A percentile compares a stretch with the other conserved stretches of the same genome.
These are phyloP conservation scores for Gaultheria prostrata DNA, from an alignment of 148 eudicot genomes.

Conservation along the genomic window DNA sequence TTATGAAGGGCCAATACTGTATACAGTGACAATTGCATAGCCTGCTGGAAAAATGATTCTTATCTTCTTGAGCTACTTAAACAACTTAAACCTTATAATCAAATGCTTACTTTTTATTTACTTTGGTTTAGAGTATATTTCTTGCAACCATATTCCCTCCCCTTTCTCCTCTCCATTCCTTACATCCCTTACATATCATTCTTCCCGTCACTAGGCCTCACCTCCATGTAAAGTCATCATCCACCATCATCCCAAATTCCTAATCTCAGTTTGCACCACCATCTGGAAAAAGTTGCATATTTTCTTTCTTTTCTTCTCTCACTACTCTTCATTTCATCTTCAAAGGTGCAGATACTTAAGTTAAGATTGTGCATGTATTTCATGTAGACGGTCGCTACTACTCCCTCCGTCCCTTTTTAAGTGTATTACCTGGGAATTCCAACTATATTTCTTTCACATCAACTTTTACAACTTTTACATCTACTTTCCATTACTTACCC, in stretches of 20 bases:
- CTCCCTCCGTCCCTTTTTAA: too few relatives aligned
- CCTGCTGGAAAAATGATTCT: background rate
- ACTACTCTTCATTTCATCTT: background rate
- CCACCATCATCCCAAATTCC: background rate
- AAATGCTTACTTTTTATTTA: too few relatives aligned
- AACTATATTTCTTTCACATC: too few relatives aligned
- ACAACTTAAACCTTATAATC: background rate
- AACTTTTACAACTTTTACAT: too few relatives aligned
- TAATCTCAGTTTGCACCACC: background rate
- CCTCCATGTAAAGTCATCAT: background rate
- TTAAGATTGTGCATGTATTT: background rate
- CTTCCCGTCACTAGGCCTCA: background rate
- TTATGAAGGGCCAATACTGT: background rate
- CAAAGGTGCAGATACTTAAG: background rate
- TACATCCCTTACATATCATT: background rate
- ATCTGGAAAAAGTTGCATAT: background rate
- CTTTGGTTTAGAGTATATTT: background rate
- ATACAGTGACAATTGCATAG: background rate
- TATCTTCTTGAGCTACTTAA: background rate
- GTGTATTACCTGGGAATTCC: too few relatives aligned
- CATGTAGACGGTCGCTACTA: background rate
- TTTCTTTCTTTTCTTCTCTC: background rate
- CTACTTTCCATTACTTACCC: too few relatives aligned
- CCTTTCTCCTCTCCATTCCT: background rate
- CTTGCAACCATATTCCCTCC: background rate